Conservation (phyloP, 139 green algal species). For the Pseudopediastrum boryanum region DNA sequence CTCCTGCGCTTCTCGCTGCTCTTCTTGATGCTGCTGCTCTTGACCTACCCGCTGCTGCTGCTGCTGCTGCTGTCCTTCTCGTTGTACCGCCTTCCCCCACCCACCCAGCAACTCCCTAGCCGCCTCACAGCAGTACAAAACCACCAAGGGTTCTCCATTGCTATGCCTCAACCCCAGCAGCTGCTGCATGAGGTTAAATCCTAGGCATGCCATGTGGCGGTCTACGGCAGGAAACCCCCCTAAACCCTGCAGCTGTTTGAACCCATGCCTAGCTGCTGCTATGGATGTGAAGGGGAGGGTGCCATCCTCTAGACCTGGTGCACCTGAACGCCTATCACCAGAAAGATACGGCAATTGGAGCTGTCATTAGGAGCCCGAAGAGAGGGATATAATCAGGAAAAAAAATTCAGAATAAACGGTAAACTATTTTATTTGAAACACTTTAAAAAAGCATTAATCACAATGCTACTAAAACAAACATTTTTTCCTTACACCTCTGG, state of each 20-base stretch:
- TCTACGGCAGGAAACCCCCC: constrained; percentile 26
- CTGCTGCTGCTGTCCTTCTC: neutral
- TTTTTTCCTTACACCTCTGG: too few relatives aligned
- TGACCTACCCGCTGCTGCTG: neutral
- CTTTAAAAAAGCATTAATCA: too few relatives aligned
- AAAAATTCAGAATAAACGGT: too few relatives aligned
- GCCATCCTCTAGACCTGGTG: constrained; percentile 84
- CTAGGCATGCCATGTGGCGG: constrained; percentile 35
- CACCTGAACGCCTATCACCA: constrained; percentile 49
- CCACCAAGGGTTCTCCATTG: constrained; percentile 56
- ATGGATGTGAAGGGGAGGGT: constrained; percentile 77
- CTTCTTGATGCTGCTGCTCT: constrained; percentile 16
- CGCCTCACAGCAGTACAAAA: constrained; percentile 59
- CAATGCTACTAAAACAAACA: too few relatives aligned
- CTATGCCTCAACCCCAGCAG: constrained; percentile 68
- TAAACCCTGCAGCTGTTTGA: constrained; percentile 5
- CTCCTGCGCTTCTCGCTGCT: too few relatives aligned
- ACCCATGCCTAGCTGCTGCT: constrained; percentile 35
- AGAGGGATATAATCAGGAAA: too few relatives aligned
- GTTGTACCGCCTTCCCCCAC: too few relatives aligned
- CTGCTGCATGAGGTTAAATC: constrained; percentile 38
- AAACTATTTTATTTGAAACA: too few relatives aligned
- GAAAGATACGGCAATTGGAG: too few relatives aligned
- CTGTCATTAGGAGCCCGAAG: too few relatives aligned
- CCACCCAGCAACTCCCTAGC: constrained; percentile 11